Percentiles rank a stretch among this genome's conserved stretches.
These are phyloP conservation scores for Allodekkera sacchari DNA, from an alignment of 805 yeast species.

Conservation along the genomic window DNA sequence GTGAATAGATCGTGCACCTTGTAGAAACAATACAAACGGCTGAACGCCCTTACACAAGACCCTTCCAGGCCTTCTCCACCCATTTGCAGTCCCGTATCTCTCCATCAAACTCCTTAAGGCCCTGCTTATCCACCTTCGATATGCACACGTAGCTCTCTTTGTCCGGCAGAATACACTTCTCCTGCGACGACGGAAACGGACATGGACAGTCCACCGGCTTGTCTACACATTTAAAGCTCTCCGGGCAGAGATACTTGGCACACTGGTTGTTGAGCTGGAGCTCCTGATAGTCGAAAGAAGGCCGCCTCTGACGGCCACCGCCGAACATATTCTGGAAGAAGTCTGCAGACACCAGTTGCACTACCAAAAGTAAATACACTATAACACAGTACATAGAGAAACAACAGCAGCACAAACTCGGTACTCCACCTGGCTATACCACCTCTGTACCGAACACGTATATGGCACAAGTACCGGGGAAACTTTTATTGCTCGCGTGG, in stretches of 20 bases:
- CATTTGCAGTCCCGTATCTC: constrained; percentile 78
- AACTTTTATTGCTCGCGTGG: no score
- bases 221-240: constrained; percentile 70
- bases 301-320: constrained; percentile 21
- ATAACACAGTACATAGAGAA: no score
- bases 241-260: constrained; percentile 67
- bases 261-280: constrained; percentile 41
- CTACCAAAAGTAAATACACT: not conserved
- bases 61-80: constrained; percentile 67
- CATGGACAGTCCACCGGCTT: constrained; percentile 76
- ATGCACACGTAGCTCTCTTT: constrained; percentile 65
- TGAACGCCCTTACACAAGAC: no score
- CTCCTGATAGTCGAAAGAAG: constrained; percentile 30
- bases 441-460: no score
- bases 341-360: constrained; percentile 1
- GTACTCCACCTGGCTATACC: no score
- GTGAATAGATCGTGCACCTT: no score
- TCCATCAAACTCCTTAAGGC: constrained; percentile 24
- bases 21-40: no score
- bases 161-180: constrained; percentile 72
- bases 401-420: no score
- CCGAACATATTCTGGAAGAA: constrained; percentile 3
- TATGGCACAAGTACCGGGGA: no score
- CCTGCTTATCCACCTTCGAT: constrained; percentile 52
- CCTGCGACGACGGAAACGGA: constrained; percentile 76